These are phyloP conservation scores for Blastocystis sp. DNA, from an alignment of 352 stramenopile species.

Conservation along the genomic window DNA sequence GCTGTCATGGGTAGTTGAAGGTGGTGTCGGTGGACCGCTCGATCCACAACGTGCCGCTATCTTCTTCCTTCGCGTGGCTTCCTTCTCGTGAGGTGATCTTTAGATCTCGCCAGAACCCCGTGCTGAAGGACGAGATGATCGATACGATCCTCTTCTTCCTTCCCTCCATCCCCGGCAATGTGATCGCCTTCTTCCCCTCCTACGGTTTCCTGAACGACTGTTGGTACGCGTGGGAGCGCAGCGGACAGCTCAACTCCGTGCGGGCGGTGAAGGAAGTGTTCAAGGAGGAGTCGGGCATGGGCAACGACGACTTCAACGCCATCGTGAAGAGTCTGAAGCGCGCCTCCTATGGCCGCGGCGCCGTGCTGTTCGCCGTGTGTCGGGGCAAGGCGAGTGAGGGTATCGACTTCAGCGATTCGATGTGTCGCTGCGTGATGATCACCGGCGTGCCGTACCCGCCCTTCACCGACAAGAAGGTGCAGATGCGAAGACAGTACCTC, in stretches of 20 bases:
- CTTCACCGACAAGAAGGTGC: conserved; percentile 91
- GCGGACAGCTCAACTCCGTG: conserved; percentile 53
- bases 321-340: conserved; percentile 25
- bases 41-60: conserved; percentile 22
- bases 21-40: conserved; percentile 45
- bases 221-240: conserved; percentile 78
- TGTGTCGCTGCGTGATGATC: conserved; percentile 93
- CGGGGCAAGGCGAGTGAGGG: conserved; percentile 96
- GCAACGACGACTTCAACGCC: conserved; percentile 46
- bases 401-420: conserved; percentile 96
- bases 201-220: conserved; percentile 89
- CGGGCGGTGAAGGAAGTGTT: conserved; percentile 67
- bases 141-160: conserved; percentile 90
- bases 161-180: conserved; percentile 87
- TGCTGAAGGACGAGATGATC: conserved; percentile 72
- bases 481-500: conserved; percentile 82
- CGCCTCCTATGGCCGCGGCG: conserved; percentile 76
- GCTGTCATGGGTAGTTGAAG: conserved; percentile 23
- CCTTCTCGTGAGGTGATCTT: not conserved
- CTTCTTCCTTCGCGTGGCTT: conserved; percentile 22
- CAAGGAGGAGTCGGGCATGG: conserved; percentile 57
- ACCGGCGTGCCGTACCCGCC: conserved; percentile 96
- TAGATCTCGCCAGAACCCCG: conserved; percentile 36
- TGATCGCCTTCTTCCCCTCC: conserved; percentile 99
- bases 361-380: conserved; percentile 94